Evolutionary conservation across 805 yeast genomes (phyloP).

Genomic region (Cyberlindnera maritima): DNA sequence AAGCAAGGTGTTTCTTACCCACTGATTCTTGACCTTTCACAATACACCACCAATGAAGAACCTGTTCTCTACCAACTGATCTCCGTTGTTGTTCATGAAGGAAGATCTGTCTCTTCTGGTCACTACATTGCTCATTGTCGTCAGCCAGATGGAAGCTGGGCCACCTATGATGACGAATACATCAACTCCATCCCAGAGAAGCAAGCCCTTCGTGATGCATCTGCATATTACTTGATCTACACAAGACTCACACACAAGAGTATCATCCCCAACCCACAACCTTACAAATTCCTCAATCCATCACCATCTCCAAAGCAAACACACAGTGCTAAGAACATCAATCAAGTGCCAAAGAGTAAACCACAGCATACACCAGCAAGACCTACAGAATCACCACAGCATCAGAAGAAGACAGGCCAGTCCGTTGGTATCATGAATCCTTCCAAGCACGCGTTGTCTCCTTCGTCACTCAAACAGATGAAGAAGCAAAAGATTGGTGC

Average conservation of each 20-base stretch:
- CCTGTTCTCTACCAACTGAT: constrained; percentile 67
- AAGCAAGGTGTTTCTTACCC: constrained; percentile 85
- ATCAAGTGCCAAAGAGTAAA: constrained; percentile 7
- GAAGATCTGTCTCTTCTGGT: constrained; percentile 88
- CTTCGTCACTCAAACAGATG: not conserved
- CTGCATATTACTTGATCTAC: constrained; percentile 88
- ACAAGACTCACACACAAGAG: constrained; percentile 66
- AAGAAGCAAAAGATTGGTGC: constrained; percentile 18
- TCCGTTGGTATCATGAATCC: not conserved
- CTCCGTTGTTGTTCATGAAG: constrained; percentile 91
- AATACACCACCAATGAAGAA: constrained; percentile 46
- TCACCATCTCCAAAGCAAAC: constrained; percentile 1
- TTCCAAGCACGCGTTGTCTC: not conserved
- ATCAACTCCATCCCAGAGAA: constrained; percentile 70
- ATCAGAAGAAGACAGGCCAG: not conserved
- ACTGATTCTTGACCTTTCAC: constrained; percentile 67
- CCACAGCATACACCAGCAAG: not conserved
- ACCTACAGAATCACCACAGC: not conserved
- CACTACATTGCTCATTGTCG: constrained; percentile 90
- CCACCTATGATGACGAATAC: constrained; percentile 91
- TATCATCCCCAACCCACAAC: constrained; percentile 15
- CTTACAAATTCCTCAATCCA: constrained; percentile 1
- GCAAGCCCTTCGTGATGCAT: constrained; percentile 75
- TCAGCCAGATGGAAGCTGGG: constrained; percentile 93
- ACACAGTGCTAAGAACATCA: constrained; percentile 2